These are phyloP conservation scores for Chloroidium sp. DNA, from an alignment of 163 green algal genomes.

Conservation along the genomic window DNA sequence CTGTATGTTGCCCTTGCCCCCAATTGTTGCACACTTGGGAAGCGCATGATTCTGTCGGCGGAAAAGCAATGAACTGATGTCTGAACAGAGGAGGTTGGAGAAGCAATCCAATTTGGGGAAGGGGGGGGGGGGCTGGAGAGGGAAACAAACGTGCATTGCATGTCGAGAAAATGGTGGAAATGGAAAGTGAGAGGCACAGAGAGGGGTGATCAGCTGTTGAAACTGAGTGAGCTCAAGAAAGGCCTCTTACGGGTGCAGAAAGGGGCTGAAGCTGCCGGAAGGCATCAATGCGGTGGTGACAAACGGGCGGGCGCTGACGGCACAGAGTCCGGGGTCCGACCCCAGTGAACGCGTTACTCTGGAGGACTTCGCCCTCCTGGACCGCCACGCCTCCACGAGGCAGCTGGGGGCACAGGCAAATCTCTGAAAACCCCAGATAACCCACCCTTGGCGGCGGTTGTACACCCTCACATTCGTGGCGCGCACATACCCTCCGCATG, in stretches of 20 bases:
- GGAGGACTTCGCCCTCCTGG: slow-evolving; percentile 60
- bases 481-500: background rate
- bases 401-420: slow-evolving; percentile 13
- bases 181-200: background rate
- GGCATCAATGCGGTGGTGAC: slow-evolving; percentile 40
- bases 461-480: no score
- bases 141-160: no score
- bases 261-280: slow-evolving; percentile 33
- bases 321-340: background rate
- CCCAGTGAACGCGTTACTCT: slow-evolving; percentile 5
- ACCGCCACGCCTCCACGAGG: slow-evolving; percentile 26
- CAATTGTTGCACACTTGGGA: no score
- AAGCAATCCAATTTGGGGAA: no score
- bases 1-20: no score
- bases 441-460: background rate
- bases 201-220: background rate
- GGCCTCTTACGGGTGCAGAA: background rate
- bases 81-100: no score
- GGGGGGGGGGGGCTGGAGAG: no score
- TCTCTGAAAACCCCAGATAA: background rate
- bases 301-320: slow-evolving; percentile 53
- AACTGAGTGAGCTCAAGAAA: background rate
- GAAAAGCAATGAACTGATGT: no score
- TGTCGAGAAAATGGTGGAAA: no score
- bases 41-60: no score